Evolutionary conservation across 2,329 filamentous ascomycete genomes (phyloP).

Genomic region (Colletotrichum noveboracense): DNA sequence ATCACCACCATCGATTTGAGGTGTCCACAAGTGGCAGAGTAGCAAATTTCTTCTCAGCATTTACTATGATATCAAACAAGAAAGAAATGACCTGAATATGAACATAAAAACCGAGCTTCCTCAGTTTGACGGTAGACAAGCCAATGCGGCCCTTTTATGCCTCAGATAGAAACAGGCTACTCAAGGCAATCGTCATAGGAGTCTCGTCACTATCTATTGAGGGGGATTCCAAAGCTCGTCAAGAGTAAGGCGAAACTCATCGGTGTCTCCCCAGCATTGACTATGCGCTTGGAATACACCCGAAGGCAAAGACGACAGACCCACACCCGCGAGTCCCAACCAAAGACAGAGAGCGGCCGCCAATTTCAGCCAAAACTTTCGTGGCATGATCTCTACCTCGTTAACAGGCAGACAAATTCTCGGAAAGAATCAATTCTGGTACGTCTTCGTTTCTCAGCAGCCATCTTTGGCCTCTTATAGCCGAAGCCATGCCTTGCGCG

Average conservation of each 20-base stretch:
- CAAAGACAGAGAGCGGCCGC: background rate
- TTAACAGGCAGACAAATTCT: background rate
- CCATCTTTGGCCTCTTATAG: background rate
- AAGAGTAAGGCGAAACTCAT: too few relatives aligned
- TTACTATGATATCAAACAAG: background rate
- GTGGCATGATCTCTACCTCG: background rate
- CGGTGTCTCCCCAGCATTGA: background rate
- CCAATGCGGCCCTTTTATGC: too few relatives aligned
- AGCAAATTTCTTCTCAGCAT: background rate
- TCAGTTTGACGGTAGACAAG: background rate
- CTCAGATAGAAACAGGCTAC: too few relatives aligned
- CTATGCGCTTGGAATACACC: fast-evolving
- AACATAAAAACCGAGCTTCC: background rate
- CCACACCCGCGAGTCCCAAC: background rate
- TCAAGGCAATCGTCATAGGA: too few relatives aligned
- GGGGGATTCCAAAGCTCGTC: fast-evolving
- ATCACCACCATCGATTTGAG: background rate
- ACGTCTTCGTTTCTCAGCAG: background rate
- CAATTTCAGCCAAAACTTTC: fast-evolving
- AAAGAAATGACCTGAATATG: fast-evolving
- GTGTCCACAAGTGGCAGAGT: background rate
- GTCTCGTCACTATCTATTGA: too few relatives aligned
- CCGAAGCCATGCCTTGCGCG: background rate
- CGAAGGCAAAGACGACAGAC: background rate
- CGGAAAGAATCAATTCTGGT: background rate